Conservation (phyloP, 371 early-diverging fungal species). For the Homolaphlyctis polyrhiza region DNA sequence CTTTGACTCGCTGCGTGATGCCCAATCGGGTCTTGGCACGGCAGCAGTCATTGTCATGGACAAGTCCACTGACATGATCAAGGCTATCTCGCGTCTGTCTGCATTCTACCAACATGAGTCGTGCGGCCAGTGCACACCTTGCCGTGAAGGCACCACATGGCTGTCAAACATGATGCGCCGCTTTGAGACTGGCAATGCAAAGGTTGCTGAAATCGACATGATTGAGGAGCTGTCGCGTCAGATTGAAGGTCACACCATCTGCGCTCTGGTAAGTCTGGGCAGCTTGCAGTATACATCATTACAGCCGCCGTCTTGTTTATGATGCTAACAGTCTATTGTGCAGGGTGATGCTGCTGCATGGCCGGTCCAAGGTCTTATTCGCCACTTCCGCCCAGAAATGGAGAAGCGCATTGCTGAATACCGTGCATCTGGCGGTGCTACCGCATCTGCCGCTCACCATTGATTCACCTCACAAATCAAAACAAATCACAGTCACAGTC, state of each 20-base stretch:
- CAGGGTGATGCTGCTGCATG: conserved; percentile 97
- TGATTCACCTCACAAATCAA: no score
- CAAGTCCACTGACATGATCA: conserved; percentile 89
- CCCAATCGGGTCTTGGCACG: conserved; percentile 90
- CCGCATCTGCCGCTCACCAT: neutral
- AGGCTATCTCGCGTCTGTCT: conserved; percentile 85
- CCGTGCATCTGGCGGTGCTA: neutral
- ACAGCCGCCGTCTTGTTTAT: neutral
- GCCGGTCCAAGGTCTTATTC: conserved; percentile 95
- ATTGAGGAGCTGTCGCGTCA: conserved; percentile 86
- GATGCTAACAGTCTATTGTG: neutral
- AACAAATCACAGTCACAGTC: neutral
- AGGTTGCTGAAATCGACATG: conserved; percentile 85
- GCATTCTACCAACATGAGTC: conserved; percentile 95
- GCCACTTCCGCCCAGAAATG: conserved; percentile 90
- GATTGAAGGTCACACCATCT: conserved; percentile 98
- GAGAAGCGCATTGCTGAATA: conserved; percentile 65
- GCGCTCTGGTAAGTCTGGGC: conserved; percentile 67
- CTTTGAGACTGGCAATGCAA: conserved; percentile 85
- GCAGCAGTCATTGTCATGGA: conserved; percentile 98
- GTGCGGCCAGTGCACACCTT: conserved; percentile 98
- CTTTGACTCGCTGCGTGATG: conserved; percentile 94
- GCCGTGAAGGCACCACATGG: conserved; percentile 96
- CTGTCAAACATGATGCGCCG: conserved; percentile 92
- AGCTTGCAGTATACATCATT: neutral